These are phyloP conservation scores for Cardamine occulta DNA, from an alignment of 345 rosid genomes.

Conservation along the genomic window DNA sequence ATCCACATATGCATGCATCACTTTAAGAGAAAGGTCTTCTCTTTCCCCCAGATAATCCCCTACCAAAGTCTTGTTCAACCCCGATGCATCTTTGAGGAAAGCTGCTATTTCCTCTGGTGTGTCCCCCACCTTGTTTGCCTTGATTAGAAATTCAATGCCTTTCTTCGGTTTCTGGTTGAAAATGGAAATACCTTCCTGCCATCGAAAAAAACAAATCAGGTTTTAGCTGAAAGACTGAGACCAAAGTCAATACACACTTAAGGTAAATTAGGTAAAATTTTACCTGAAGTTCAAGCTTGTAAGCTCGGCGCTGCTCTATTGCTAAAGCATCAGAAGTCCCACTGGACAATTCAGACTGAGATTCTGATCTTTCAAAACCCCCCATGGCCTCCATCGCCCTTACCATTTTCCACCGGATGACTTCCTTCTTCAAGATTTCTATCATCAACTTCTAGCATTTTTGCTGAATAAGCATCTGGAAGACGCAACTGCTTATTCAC, in stretches of 20 bases:
- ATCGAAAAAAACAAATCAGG: slow-evolving; percentile 53
- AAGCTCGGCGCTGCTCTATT: slow-evolving; percentile 98
- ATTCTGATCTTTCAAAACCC: slow-evolving; percentile 81
- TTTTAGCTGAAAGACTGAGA: slow-evolving; percentile 35
- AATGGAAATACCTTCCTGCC: slow-evolving; percentile 99
- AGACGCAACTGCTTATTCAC: slow-evolving; percentile 92
- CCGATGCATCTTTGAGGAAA: slow-evolving; percentile 90
- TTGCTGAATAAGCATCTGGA: slow-evolving; percentile 80
- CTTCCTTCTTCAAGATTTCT: slow-evolving; percentile 66
- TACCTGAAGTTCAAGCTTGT: slow-evolving; percentile 99
- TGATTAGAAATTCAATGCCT: slow-evolving; percentile 94
- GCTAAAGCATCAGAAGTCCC: slow-evolving; percentile 85
- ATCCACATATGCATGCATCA: slow-evolving; percentile 98
- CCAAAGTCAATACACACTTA: slow-evolving; percentile 2
- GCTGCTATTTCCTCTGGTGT: slow-evolving; percentile 95
- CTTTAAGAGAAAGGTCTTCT: slow-evolving; percentile 91
- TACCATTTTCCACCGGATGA: slow-evolving; percentile 75
- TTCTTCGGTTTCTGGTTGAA: slow-evolving; percentile 95
- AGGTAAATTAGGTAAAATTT: slow-evolving; percentile 15
- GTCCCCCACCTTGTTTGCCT: slow-evolving; percentile 90
- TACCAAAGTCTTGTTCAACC: slow-evolving; percentile 79
- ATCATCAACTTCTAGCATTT: slow-evolving; percentile 64
- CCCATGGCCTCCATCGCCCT: slow-evolving; percentile 74
- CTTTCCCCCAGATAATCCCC: slow-evolving; percentile 99
- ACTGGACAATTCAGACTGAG: slow-evolving; percentile 80